Base-by-base conservation (phyloP, 106 monocot species). In the Allium sativum region DNA sequence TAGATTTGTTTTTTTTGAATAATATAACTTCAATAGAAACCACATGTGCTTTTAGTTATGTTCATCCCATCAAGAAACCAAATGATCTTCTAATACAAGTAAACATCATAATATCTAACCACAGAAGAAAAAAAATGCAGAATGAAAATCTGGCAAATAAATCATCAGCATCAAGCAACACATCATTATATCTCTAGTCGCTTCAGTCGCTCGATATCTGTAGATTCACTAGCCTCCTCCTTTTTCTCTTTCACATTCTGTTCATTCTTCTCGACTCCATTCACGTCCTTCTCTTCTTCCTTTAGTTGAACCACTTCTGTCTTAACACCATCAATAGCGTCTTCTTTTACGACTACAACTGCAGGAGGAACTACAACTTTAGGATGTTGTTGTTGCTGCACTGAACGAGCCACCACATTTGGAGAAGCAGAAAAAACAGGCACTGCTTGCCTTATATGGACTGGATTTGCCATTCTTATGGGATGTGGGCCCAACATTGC, bases 391-490 rank as follows among this genome's bases (percentile, higher is more conserved):
- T 82, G 78, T 40, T 68, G 41, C 19, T 59, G 77, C 59, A 55
- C 66, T 50, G 77, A 60, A 12, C 20, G 56, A 3, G 64, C 56
- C 31, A 48, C 58, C 18, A 55, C 16, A 10, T 15, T 12, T 22
- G 72, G 67, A 56, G 77, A 68, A 62, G 85, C 72, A 3, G 78
- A 60, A 61, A 82, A 89, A 7, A 78, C 78, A 7, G 89, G 94
- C 22, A 83, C 68, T 0, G 74, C 73, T 5, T 82, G 81, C 48
- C 94, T 69, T 20, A 94, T 79, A 21, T 65, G 82, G 41, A 94
- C 89, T 7, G 89, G 83, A 0, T 78, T 76, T 13, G 89, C 86
- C 66, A 81, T 71, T 20, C 73, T 46, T 14, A 80, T 73, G 10
- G 70, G 65, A 2, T n/a, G n/a, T n/a, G n/a, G n/a, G n/a, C n/a